These are phyloP conservation scores for Rhynchospora pubera DNA, from an alignment of 176 grass and related monocot species.

Conservation along the genomic window DNA sequence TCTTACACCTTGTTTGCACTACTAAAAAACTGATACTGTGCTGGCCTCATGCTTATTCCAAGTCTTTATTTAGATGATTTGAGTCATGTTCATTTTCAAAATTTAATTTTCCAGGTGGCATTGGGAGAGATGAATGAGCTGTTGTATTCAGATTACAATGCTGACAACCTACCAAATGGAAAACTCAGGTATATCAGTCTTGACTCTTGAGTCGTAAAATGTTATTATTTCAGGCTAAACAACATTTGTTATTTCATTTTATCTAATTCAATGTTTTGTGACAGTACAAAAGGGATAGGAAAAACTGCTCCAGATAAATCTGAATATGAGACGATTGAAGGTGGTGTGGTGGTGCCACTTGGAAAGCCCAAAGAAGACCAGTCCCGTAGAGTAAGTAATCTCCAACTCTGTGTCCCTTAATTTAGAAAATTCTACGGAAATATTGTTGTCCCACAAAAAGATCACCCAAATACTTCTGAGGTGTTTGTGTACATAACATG, in stretches of 20 bases:
- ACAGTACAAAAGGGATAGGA: constrained; percentile 88
- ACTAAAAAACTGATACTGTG: not conserved
- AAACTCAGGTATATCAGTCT: constrained; percentile 72
- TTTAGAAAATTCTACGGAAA: not conserved
- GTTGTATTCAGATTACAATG: constrained; percentile 54
- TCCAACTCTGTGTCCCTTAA: not conserved
- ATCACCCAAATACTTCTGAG: not conserved
- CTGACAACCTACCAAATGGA: constrained; percentile 63
- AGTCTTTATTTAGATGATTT: not conserved
- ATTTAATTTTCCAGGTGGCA: constrained; percentile 54
- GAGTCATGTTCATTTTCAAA: not conserved
- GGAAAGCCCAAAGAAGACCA: constrained; percentile 59
- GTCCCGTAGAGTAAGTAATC: constrained; percentile 34
- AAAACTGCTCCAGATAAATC: constrained; percentile 40
- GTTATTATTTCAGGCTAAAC: not conserved
- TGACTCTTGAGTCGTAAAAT: not conserved
- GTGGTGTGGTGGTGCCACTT: constrained; percentile 59
- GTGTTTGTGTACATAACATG: not conserved
- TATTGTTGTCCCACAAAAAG: not conserved
- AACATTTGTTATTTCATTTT: not conserved
- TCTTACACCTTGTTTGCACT: not conserved
- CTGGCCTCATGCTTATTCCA: not conserved
- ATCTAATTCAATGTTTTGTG: constrained; percentile 8
- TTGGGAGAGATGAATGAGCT: constrained; percentile 85
- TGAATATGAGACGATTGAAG: constrained; percentile 44